Base-by-base conservation (phyloP, 2,329 filamentous ascomycete species). In the Claviceps fusiformis region DNA sequence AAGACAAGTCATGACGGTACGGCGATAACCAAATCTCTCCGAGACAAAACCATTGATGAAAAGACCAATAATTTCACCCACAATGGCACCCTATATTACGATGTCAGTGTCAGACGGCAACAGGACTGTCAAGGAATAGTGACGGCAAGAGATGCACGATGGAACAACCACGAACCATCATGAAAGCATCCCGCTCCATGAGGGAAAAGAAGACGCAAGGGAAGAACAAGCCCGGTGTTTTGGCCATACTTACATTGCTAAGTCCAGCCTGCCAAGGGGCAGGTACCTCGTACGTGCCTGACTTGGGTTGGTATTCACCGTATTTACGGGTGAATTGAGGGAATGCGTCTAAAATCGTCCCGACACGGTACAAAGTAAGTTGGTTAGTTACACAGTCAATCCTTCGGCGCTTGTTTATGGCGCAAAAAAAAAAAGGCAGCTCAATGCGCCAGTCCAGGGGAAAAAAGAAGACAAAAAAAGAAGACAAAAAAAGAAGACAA, bases 11-110 rank as follows among this genome's bases (percentile, higher is more conserved):
- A 86, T 79, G 59, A 87, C 76, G 19, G 81, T 85, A 64, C 78
- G 81, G 24, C 82, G 75, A 64, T 85, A 85, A n/a, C 82, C 82
- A 61, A 82, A 82, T n/a, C 78, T 75, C 67, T 87, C 82, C 17
- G 82, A 81, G 50, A 84, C 68, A 66, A 75, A 81, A 43, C 84
- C 85, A 63, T 84, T 85, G 65, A 86, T 72, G 59, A 85, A 69
- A 50, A 87, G 73, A 15, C 85, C 85, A 52, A 87, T 74, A 52
- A 88, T 81, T 64, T 85, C 81, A 47, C 85, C 85, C 9, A 63
- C 60, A 46, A 58, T 58, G 31, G 60, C 62, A 24, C 61, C 62
- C 60, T 63, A 44, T 43, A 17, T 24, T 39, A 9, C 33, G 6
- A n/a, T 33, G 53, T 49, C 43, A 53, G 48, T 31, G 29, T 15